A percentile compares a stretch with the other conserved stretches of the same genome.
These are phyloP conservation scores for Alternaria sp. DNA, from an alignment of 2,329 filamentous ascomycete genomes.

Conservation along the genomic window DNA sequence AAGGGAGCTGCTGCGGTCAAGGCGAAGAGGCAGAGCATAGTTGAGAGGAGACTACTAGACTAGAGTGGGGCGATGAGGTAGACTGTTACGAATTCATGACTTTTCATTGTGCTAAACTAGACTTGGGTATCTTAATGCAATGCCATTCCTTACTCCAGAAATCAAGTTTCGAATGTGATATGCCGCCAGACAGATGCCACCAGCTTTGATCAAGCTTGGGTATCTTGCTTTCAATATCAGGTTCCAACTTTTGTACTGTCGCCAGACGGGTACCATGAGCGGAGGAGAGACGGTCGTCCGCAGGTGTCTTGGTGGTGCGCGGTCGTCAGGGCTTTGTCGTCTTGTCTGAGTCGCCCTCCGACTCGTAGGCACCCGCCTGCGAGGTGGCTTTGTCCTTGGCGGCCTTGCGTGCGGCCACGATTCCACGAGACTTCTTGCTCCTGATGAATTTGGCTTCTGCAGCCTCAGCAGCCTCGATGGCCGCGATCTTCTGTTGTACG, in stretches of 20 bases:
- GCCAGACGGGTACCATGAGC: not conserved
- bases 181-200: not conserved
- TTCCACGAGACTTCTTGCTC: conserved; percentile 16
- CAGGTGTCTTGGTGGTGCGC: not conserved
- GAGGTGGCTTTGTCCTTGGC: conserved; percentile 3
- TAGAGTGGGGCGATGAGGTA: not conserved
- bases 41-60: not conserved
- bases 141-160: not conserved
- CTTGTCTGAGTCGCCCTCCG: not conserved
- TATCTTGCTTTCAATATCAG: not conserved
- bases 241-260: not conserved
- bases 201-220: not conserved
- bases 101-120: not conserved
- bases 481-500: not conserved
- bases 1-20: conserved; percentile 15
- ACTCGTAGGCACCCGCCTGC: not conserved
- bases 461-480: not conserved
- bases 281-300: not conserved
- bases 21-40: conserved; percentile 7
- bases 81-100: conserved; percentile 14
- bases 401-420: conserved; percentile 6
- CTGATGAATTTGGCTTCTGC: conserved; percentile 7
- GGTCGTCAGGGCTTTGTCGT: not conserved
- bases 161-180: not conserved
- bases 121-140: not conserved